Conservation (phyloP, 371 early-diverging fungal species). For the Syncephalastrum monosporum region DNA sequence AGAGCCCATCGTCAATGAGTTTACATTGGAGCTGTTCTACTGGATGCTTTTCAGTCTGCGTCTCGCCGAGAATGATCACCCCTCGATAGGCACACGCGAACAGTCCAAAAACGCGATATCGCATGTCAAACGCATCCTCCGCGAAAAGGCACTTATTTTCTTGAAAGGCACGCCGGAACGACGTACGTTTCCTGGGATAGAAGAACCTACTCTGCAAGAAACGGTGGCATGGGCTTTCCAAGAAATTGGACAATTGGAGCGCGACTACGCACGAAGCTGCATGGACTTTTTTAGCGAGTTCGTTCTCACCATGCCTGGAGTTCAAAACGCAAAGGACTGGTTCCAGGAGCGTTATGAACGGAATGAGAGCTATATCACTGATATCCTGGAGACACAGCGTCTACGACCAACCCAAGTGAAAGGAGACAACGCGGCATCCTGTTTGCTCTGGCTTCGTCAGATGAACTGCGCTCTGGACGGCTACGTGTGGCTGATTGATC, state of each 20-base stretch:
- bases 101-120: constrained; percentile 56
- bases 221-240: constrained; percentile 63
- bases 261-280: constrained; percentile 64
- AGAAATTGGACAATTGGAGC: constrained; percentile 52
- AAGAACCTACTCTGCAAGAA: constrained; percentile 37
- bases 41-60: constrained; percentile 64
- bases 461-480: constrained; percentile 31
- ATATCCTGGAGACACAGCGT: constrained; percentile 18
- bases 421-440: neutral
- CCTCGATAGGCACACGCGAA: constrained; percentile 60
- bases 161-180: constrained; percentile 29
- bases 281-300: constrained; percentile 47
- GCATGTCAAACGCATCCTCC: constrained; percentile 63
- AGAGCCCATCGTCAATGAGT: constrained; percentile 56
- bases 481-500: constrained; percentile 43
- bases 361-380: constrained; percentile 7
- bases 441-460: constrained; percentile 27
- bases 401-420: constrained; percentile 10
- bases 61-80: constrained; percentile 65
- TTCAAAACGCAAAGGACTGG: constrained; percentile 20
- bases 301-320: constrained; percentile 19
- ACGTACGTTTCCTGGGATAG: constrained; percentile 51
- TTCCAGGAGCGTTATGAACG: neutral
- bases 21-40: constrained; percentile 68
- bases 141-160: constrained; percentile 48